Evolutionary conservation across 441 rosid genomes (phyloP), one percentile per base, ranked within the genome.

Genomic region (Kokia cookei): DNA sequence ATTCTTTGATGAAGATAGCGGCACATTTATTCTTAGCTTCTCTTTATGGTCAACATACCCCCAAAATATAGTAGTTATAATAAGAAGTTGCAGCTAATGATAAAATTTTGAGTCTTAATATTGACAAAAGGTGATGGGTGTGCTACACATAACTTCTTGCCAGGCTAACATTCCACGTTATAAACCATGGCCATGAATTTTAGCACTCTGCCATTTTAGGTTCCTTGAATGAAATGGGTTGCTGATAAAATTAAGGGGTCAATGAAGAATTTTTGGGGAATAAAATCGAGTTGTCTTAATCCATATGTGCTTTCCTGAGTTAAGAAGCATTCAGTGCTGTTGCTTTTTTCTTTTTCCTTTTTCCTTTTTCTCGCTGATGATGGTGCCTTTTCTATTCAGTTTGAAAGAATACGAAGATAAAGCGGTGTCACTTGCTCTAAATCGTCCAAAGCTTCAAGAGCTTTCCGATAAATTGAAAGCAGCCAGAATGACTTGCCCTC

Each of bases 371-470:
- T 29, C 14, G 58, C 40, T 64, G 48, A 17, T 11, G 50, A 42
- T 14, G 40, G 40, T 66, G 13, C 37, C 10, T 45, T 27, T 67
- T 27, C 24, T 8, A 15, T 26, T 15, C 27, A 96, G 98, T 75
- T 86, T 96, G 91, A 85, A 87, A 78, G 98, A 93, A 65, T 96
- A 96, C 15, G 98, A 96, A 81, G 98, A 96, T 75, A 96, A 75
- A 82, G 97, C 97, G 0, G 97, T 96, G 22, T 85, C 93, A 19
- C 83, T 93, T 71, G 99, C 99, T 13, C 54, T 91, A 76, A 82
- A 90, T 85, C 84, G 84, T 43, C 84, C 91, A 37, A 93, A 91
- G 85, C 97, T 93, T 29, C 81, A 84, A 81, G 94, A 88, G 53
- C 90, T 96, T 15, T 86, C 91, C 3, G 81, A 85, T 62, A 91